Percentiles rank a stretch among this genome's conserved stretches.
These are phyloP conservation scores for Ogataea saltuana DNA, from an alignment of 805 yeast species.

Conservation along the genomic window DNA sequence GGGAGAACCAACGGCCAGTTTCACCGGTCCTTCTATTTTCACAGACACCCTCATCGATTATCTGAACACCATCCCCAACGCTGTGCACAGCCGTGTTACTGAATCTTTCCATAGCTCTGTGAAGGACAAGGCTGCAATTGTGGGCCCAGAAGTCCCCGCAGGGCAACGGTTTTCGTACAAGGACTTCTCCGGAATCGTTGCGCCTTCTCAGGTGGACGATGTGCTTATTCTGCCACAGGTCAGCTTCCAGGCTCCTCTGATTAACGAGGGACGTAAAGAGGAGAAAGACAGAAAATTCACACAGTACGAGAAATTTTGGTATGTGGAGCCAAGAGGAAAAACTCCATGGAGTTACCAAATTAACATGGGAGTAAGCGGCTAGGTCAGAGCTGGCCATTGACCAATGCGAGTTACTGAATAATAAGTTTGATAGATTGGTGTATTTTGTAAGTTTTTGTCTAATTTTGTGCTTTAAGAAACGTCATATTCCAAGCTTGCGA, in stretches of 20 bases:
- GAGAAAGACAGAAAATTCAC: conserved; percentile 9
- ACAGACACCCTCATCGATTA: conserved; percentile 28
- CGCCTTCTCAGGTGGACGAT: conserved; percentile 27
- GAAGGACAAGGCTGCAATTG: conserved; percentile 5
- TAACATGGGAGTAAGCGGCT: conserved; percentile 12
- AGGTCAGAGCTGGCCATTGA: too few relatives aligned
- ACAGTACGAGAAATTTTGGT: conserved; percentile 12
- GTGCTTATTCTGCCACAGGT: conserved; percentile 22
- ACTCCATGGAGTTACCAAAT: conserved; percentile 19
- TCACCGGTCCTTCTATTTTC: conserved; percentile 29
- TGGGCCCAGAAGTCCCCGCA: conserved; percentile 22
- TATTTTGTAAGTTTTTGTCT: too few relatives aligned
- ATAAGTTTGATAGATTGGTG: neutral
- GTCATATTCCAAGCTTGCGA: neutral
- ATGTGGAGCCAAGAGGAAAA: conserved; percentile 30
- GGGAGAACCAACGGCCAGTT: conserved; percentile 24
- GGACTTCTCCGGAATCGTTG: conserved; percentile 21
- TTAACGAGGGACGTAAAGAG: conserved; percentile 5
- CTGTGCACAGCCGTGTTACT: conserved; percentile 12
- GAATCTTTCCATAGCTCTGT: conserved; percentile 11
- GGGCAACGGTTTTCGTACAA: conserved; percentile 22
- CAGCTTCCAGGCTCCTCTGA: conserved; percentile 20
- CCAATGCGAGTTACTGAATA: too few relatives aligned
- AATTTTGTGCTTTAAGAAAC: too few relatives aligned
- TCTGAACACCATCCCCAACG: conserved; percentile 19